These are phyloP conservation scores for Linum usitatissimum DNA, from an alignment of 345 rosid genomes.

Conservation along the genomic window DNA sequence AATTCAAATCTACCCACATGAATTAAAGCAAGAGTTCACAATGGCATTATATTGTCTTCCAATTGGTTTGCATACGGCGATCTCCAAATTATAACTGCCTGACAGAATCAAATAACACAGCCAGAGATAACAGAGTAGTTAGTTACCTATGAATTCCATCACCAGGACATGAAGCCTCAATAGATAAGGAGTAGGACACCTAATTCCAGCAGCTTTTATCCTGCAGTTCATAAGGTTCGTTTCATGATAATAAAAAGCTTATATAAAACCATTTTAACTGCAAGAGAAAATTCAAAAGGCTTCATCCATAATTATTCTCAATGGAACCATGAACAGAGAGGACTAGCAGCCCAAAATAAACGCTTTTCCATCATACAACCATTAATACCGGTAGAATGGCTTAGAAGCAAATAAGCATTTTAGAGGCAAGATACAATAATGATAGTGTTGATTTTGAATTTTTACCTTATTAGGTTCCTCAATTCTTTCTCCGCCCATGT, in stretches of 20 bases:
- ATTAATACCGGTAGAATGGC: neutral
- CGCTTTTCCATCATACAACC: neutral
- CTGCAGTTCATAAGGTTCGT: conserved; percentile 30
- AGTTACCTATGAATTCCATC: conserved; percentile 91
- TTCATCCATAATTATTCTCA: neutral
- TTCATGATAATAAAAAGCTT: neutral
- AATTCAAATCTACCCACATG: too few relatives aligned
- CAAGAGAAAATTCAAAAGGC: neutral
- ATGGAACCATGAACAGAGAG: neutral
- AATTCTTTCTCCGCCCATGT: conserved; percentile 99
- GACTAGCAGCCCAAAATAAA: neutral
- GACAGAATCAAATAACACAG: neutral
- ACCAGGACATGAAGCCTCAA: conserved; percentile 89
- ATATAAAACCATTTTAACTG: neutral
- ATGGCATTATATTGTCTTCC: too few relatives aligned
- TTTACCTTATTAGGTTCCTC: conserved; percentile 86
- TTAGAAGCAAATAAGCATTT: neutral
- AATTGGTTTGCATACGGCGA: neutral
- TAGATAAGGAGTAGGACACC: conserved; percentile 67
- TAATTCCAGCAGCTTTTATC: conserved; percentile 82
- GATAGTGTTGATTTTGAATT: neutral
- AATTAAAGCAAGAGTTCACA: too few relatives aligned
- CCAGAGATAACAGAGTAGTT: too few relatives aligned
- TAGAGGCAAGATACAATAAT: neutral
- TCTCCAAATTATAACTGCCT: neutral